Conservation (phyloP, 768 basidiomycete genomes). For the Lyophyllum shimeji region DNA sequence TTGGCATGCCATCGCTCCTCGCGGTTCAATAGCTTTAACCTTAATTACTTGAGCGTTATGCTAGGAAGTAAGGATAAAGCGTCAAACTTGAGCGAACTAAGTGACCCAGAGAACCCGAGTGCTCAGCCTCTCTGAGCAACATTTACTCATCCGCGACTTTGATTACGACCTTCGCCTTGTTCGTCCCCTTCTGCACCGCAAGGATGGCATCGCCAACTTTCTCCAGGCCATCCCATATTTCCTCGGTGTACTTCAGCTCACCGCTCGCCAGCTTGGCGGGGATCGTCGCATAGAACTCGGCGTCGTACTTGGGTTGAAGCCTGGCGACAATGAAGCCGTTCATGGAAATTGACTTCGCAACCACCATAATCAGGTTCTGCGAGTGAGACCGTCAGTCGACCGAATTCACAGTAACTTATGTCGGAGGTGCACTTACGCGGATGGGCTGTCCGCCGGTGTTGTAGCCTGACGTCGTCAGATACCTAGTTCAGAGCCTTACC, state of each 20-base stretch:
- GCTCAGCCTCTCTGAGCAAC: too few species aligned
- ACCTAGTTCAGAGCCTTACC: background rate
- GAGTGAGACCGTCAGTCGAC: background rate
- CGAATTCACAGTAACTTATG: background rate
- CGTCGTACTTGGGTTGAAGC: slow-evolving; percentile 33
- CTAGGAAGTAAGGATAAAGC: too few species aligned
- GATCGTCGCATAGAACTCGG: slow-evolving; percentile 41
- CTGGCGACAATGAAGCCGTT: slow-evolving; percentile 36
- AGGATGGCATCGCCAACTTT: slow-evolving; percentile 34
- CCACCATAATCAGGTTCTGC: slow-evolving; percentile 38
- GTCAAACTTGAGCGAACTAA: too few species aligned
- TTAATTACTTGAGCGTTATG: too few species aligned
- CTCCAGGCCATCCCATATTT: slow-evolving; percentile 44
- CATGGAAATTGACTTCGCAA: slow-evolving; percentile 41
- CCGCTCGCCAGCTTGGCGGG: slow-evolving; percentile 42
- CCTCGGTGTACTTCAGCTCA: slow-evolving; percentile 47
- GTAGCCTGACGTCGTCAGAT: slow-evolving; percentile 21
- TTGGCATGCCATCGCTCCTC: too few species aligned
- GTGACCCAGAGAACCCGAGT: too few species aligned
- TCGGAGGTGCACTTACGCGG: slow-evolving; percentile 19
- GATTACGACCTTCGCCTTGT: slow-evolving; percentile 34
- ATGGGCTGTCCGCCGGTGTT: slow-evolving; percentile 29
- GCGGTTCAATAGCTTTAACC: too few species aligned
- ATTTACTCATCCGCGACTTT: slow-evolving; percentile 30
- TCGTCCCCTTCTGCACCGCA: slow-evolving; percentile 32